Conservation (phyloP, 1,139 yeast species). For the Geotrichum phurueaensis region DNA sequence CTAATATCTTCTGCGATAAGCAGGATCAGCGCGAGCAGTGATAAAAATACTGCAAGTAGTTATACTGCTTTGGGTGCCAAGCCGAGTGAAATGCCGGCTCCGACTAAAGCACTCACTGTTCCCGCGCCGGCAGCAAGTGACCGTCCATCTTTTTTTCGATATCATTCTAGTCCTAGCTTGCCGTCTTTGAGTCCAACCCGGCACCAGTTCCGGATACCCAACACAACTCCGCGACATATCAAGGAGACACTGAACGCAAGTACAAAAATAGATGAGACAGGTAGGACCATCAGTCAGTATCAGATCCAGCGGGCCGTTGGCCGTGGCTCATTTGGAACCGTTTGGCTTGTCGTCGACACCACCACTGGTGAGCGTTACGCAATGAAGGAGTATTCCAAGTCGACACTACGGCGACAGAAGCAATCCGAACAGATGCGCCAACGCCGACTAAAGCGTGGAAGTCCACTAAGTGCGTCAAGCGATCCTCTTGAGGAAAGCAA, state of each 20-base stretch:
- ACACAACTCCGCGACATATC: slow-evolving; percentile 33
- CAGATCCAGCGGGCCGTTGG: slow-evolving; percentile 62
- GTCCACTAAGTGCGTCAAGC: neutral
- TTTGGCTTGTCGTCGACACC: slow-evolving; percentile 72
- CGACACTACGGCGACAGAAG: slow-evolving; percentile 38
- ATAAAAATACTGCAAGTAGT: neutral
- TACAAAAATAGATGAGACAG: slow-evolving; percentile 32
- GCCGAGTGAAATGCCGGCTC: neutral
- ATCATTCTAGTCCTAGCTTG: slow-evolving; percentile 33
- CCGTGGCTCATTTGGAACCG: slow-evolving; percentile 85
- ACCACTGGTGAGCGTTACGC: slow-evolving; percentile 42
- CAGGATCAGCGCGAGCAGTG: neutral
- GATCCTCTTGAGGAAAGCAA: slow-evolving; percentile 1
- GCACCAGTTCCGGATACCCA: slow-evolving; percentile 36
- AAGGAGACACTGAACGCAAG: slow-evolving; percentile 39
- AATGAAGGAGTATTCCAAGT: slow-evolving; percentile 57
- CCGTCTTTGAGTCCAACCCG: slow-evolving; percentile 34
- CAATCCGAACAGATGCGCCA: slow-evolving; percentile 12
- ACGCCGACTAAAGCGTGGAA: slow-evolving; percentile 11
- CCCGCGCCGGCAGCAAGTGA: neutral
- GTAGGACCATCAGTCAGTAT: slow-evolving; percentile 44
- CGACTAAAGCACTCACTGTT: neutral
- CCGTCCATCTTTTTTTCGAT: slow-evolving; percentile 29
- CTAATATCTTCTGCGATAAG: neutral
- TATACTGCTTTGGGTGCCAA: neutral